phyloP scores from a whole-genome alignment of 2,329 filamentous ascomycete species.

The Apiospora aurea region DNA sequence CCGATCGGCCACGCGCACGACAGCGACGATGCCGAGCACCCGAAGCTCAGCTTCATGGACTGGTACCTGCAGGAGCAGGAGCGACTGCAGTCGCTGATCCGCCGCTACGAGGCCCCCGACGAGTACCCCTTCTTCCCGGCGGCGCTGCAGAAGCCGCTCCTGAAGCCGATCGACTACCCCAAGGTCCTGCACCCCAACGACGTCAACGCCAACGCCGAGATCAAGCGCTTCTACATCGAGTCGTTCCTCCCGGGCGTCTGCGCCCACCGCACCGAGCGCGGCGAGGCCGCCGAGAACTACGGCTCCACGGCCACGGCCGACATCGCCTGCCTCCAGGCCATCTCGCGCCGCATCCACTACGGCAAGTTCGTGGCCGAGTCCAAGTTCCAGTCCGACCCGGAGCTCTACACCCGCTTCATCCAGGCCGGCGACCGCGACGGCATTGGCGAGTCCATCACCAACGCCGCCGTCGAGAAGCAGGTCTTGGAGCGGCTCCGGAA shows the following conservation, averaged over 20 bases:
- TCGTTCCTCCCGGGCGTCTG: conserved; percentile 86
- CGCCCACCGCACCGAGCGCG: conserved; percentile 77
- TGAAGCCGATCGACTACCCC: conserved; percentile 89
- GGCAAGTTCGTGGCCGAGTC: conserved; percentile 98
- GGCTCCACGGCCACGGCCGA: conserved; percentile 91
- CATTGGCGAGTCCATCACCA: conserved; percentile 90
- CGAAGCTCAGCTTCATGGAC: conserved; percentile 80
- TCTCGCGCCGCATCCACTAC: conserved; percentile 93
- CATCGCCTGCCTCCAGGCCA: conserved; percentile 86
- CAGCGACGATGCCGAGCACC: conserved; percentile 43
- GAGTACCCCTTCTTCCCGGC: conserved; percentile 97
- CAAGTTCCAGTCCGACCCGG: conserved; percentile 86
- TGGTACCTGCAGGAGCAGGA: conserved; percentile 94
- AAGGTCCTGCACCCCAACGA: conserved; percentile 85
- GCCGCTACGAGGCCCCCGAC: conserved; percentile 94
- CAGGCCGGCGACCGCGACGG: conserved; percentile 78
- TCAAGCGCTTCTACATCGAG: conserved; percentile 85
- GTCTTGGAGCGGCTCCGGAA: conserved; percentile 85
- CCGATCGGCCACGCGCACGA: conserved; percentile 65
- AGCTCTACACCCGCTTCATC: conserved; percentile 83
- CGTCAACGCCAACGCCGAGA: conserved; percentile 87
- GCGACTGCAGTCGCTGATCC: conserved; percentile 87
- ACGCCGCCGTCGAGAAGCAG: conserved; percentile 86
- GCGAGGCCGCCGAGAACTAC: conserved; percentile 92
- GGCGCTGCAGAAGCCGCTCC: conserved; percentile 78